Conservation (phyloP, 164 flowering plant species). For the Warburgia ugandensis region DNA sequence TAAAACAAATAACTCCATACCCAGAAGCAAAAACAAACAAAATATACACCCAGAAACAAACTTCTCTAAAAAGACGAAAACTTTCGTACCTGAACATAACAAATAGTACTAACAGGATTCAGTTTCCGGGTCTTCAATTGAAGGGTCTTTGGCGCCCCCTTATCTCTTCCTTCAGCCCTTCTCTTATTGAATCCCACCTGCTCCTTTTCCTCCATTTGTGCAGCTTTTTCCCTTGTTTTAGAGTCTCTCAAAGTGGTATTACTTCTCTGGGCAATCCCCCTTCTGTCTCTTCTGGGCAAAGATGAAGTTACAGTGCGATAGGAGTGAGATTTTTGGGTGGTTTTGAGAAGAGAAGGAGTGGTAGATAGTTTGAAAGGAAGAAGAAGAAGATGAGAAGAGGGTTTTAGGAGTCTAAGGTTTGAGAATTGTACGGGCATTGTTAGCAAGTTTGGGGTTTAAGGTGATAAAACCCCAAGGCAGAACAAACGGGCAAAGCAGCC, state of each 20-base stretch:
- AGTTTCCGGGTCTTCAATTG: slow-evolving; percentile 61
- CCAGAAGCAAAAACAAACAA: background rate
- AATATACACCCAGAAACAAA: background rate
- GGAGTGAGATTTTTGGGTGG: too few relatives aligned
- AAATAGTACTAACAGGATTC: slow-evolving; percentile 75
- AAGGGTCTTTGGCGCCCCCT: slow-evolving; percentile 41
- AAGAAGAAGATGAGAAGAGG: too few relatives aligned
- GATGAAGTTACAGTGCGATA: too few relatives aligned
- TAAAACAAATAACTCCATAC: background rate
- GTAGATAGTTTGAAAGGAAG: too few relatives aligned
- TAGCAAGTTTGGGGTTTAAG: too few relatives aligned
- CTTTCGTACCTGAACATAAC: slow-evolving; percentile 66
- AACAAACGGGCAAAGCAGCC: too few relatives aligned
- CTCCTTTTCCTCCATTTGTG: slow-evolving; percentile 28
- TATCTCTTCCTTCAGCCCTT: slow-evolving; percentile 82
- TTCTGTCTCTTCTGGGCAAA: too few relatives aligned
- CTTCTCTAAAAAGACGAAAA: background rate
- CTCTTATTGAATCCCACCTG: slow-evolving; percentile 53
- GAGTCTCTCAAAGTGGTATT: slow-evolving; percentile 23
- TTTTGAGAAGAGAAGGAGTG: too few relatives aligned
- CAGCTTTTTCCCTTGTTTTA: slow-evolving; percentile 19
- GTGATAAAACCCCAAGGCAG: too few relatives aligned
- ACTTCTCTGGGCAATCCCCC: too few relatives aligned
- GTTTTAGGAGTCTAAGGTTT: too few relatives aligned
- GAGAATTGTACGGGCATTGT: too few relatives aligned